A percentile compares a stretch with the other conserved stretches of the same genome.
Evolutionary conservation across 2,329 filamentous ascomycete genomes (phyloP).

Genomic region (Xylariaceae sp.): DNA sequence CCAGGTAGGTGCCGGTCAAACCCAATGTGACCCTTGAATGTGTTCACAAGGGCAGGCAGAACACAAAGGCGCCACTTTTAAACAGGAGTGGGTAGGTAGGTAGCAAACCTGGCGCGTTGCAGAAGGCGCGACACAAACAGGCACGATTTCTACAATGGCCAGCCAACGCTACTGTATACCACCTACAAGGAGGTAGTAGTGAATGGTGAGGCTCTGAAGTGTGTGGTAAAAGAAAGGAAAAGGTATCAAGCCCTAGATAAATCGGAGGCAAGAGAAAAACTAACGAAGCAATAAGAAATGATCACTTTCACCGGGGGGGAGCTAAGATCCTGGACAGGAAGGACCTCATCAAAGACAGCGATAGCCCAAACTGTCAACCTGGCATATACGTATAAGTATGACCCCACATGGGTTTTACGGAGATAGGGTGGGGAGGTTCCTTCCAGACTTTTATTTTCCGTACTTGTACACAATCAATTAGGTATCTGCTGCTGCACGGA

Average conservation of each 20-base stretch:
- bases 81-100: too few species aligned
- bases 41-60: too few species aligned
- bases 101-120: too few species aligned
- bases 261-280: background rate
- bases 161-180: too few species aligned
- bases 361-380: background rate
- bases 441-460: background rate
- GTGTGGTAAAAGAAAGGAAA: background rate
- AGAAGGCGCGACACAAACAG: too few species aligned
- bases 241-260: background rate
- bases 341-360: background rate
- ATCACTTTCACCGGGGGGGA: background rate
- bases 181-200: too few species aligned
- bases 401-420: slow-evolving; percentile 4
- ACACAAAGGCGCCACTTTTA: too few species aligned
- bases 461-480: background rate
- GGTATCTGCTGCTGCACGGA: too few species aligned
- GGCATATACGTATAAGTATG: too few species aligned
- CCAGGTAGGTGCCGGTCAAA: background rate
- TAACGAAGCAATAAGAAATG: background rate
- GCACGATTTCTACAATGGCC: too few species aligned
- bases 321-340: background rate
- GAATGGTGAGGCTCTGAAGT: too few species aligned
- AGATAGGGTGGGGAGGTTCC: slow-evolving; percentile 1
- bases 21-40: background rate